Conservation (phyloP, 768 basidiomycete species). For the Lactarius evosmus region DNA sequence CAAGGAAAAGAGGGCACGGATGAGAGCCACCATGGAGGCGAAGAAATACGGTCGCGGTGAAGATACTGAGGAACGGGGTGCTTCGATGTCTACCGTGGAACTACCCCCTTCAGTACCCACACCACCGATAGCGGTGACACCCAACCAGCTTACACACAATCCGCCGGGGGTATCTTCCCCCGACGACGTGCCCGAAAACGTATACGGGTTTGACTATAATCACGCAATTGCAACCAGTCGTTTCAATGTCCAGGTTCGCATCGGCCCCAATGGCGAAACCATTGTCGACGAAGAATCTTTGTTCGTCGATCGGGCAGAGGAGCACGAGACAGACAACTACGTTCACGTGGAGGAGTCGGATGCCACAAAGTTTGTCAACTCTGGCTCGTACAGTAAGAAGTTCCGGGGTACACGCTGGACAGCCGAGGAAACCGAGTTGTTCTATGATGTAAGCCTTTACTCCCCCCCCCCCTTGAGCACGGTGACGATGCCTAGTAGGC, state of each 20-base stretch:
- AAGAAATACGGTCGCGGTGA: slow-evolving; percentile 69
- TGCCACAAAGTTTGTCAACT: slow-evolving; percentile 81
- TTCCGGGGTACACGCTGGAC: slow-evolving; percentile 84
- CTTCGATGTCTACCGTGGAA: background rate
- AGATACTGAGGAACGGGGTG: slow-evolving; percentile 41
- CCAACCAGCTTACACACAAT: background rate
- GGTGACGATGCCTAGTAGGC: slow-evolving; percentile 49
- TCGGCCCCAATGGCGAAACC: slow-evolving; percentile 83
- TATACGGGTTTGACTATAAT: slow-evolving; percentile 67
- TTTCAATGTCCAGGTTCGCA: slow-evolving; percentile 81
- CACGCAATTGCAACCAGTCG: slow-evolving; percentile 62
- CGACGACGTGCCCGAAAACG: slow-evolving; percentile 43
- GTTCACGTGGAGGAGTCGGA: slow-evolving; percentile 82
- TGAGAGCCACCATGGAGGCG: slow-evolving; percentile 62
- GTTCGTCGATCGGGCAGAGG: slow-evolving; percentile 68
- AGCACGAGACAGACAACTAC: slow-evolving; percentile 66
- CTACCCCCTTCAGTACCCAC: slow-evolving; percentile 1
- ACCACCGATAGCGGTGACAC: slow-evolving; percentile 6
- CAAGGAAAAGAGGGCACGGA: slow-evolving; percentile 60
- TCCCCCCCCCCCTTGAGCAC: background rate
- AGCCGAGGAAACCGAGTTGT: slow-evolving; percentile 84
- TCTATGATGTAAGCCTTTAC: slow-evolving; percentile 67
- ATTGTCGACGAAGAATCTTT: slow-evolving; percentile 84
- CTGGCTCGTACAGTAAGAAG: slow-evolving; percentile 75
- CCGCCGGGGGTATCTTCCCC: slow-evolving; percentile 22